Conservation (phyloP, 2,329 filamentous ascomycete genomes). For the Coniochaeta sp. region DNA sequence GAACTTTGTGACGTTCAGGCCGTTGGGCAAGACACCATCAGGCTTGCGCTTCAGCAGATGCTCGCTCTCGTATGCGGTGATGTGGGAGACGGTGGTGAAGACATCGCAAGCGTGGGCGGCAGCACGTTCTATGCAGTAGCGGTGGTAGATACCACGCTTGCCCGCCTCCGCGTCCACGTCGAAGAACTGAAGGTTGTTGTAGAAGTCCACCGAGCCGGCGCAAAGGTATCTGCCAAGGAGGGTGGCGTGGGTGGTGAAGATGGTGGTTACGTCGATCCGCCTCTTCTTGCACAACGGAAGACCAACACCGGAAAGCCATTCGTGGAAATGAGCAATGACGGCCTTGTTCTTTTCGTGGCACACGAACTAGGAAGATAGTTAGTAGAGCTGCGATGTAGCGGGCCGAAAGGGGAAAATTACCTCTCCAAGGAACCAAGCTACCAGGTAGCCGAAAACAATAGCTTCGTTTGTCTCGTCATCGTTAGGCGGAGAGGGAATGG, state of each 20-base stretch:
- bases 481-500: conserved; percentile 85
- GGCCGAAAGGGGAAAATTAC: conserved; percentile 39
- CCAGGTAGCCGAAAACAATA: conserved; percentile 93
- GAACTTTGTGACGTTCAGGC: conserved; percentile 97
- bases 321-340: conserved; percentile 97
- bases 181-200: conserved; percentile 97
- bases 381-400: too few relatives aligned
- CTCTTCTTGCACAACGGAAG: conserved; percentile 88
- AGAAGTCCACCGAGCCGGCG: conserved; percentile 96
- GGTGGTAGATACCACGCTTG: conserved; percentile 96
- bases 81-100: conserved; percentile 97
- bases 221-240: conserved; percentile 93
- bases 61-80: conserved; percentile 97
- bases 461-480: conserved; percentile 97
- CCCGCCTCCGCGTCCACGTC: conserved; percentile 95
- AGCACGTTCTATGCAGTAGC: conserved; percentile 95
- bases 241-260: conserved; percentile 97
- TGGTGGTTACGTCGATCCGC: conserved; percentile 92
- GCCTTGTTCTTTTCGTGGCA: conserved; percentile 86
- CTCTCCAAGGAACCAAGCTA: conserved; percentile 97
- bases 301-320: conserved; percentile 94
- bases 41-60: conserved; percentile 96
- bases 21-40: conserved; percentile 92
- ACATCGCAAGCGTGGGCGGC: conserved; percentile 90
- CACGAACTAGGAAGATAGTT: conserved; percentile 59